These are phyloP conservation scores for Wallemia hederae DNA, from an alignment of 1,284 basidiomycete species.

Conservation along the genomic window DNA sequence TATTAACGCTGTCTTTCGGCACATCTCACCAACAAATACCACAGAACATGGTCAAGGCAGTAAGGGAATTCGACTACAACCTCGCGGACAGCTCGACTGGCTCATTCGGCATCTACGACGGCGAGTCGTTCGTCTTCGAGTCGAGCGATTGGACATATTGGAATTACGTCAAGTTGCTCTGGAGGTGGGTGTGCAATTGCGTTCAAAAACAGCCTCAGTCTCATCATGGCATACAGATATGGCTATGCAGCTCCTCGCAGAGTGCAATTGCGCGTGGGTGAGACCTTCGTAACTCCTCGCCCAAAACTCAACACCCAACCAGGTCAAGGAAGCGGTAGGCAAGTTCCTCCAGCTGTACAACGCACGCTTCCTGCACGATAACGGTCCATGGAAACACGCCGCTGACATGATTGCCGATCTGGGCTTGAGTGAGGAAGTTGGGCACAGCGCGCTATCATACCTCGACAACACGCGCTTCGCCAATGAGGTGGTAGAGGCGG, in stretches of 20 bases:
- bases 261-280: background rate
- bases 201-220: background rate
- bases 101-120: background rate
- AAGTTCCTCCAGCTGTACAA: background rate
- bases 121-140: background rate
- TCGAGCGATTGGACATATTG: background rate
- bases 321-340: background rate
- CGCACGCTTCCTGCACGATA: background rate
- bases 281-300: background rate
- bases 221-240: background rate
- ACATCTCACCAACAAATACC: too few relatives aligned
- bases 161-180: background rate
- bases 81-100: background rate
- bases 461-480: slow-evolving; percentile 5
- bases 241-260: background rate
- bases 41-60: background rate
- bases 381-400: background rate
- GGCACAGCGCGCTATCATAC: background rate
- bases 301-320: background rate
- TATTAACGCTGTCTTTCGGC: background rate
- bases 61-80: background rate
- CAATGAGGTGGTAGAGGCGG: slow-evolving; percentile 15
- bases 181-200: background rate
- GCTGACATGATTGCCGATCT: background rate
- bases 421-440: background rate